Base-by-base conservation (phyloP, 2,329 filamentous ascomycete species). In the Periconia macrospinosa region DNA sequence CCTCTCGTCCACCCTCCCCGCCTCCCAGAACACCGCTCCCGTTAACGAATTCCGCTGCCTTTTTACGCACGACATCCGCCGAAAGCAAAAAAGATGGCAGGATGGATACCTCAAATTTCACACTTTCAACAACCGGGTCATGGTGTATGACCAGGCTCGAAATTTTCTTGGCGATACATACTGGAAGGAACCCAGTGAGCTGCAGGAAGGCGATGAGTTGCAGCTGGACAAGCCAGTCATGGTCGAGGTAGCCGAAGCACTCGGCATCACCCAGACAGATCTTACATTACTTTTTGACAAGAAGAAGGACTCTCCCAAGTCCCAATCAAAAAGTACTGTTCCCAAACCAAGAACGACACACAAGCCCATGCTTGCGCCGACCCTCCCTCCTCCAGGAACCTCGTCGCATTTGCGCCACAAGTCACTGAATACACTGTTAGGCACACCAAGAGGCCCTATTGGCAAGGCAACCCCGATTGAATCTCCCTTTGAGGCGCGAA, bases 11-110 rank as follows among this genome's bases (percentile, higher is more conserved):
- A 61, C 61, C 45, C 68, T 81, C 44, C 76, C 80, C 41, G 75
- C 77, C 30, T 81, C 81, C 14, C 83, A 86, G 62, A 86, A 84
- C 63, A 88, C 86, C 18, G 91, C 92, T 1, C 81, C 84, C 0
- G 91, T 97, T 40, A 79, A 89, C 67, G 91, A 95, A 67, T 95
- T 88, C 72, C 82, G 85, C 57, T 97, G 92, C 71, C 85, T 97
- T 5, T 97, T 90, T 74, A 95, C 92, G 1, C 86, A 90, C 69
- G 92, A 97, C 69, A 73, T 96, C 41, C 86, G 86, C 48, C 86
- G 90, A 52, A 97, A 97, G 76, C 87, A 91, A 63, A 97, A 97
- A 72, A 82, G 90, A 56, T 97, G 92, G 92, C 91, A 96, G 67
- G 92, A 97, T 86, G 92, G 93, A 35, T 86, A 86, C 48, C 83